Evolutionary conservation across 2,329 filamentous ascomycete species (phyloP), one percentile per base, ranked within the genome.

Genomic region (Phoma sp.): DNA sequence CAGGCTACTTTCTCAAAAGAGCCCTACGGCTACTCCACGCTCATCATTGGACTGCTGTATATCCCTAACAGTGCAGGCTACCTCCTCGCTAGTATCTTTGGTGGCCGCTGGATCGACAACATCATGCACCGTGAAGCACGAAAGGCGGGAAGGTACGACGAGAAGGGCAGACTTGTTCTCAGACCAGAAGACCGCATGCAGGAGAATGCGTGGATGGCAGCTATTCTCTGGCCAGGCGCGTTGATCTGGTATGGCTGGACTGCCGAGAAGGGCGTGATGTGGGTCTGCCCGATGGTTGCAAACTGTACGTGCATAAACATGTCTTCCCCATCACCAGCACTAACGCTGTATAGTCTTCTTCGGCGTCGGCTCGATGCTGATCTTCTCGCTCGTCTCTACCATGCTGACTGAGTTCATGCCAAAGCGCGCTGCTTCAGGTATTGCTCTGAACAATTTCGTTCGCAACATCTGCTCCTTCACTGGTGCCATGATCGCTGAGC

Each of bases 401-500:
- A 76, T 77, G 73, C 60, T 77, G 5, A 77, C 74, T 0, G 74
- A 77, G 58, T 75, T 77, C 47, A 72, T 76, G 70, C 73, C 74
- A 3, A 61, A 66, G 47, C 62, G 69, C 4, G 71, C 74, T 4
- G 65, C 63, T 22, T 67, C 66, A 4, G 74, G 73, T 5, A 72
- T 76, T 27, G 74, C 74, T 7, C 64, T 76, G 39, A 76, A 77
- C 44, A 77, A 77, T 47, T 76, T 76, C 45, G 59, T 73, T 27
- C 48, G 74, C 22, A 77, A 75, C 43, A 71, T 76, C 11, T 74
- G 68, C 42, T 69, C 64, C 7, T 77, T 71, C 53, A 69, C 68
- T 3, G 74, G 70, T 6, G 72, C 71, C 10, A 60, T 76, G 6
- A 66, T 72, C 1, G 72, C 74, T 24, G 70, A 75, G 13, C 73